A percentile compares a stretch with the other conserved stretches of the same genome.
Conservation (phyloP, 306 rosid genomes). For the Albizia julibrissin region DNA sequence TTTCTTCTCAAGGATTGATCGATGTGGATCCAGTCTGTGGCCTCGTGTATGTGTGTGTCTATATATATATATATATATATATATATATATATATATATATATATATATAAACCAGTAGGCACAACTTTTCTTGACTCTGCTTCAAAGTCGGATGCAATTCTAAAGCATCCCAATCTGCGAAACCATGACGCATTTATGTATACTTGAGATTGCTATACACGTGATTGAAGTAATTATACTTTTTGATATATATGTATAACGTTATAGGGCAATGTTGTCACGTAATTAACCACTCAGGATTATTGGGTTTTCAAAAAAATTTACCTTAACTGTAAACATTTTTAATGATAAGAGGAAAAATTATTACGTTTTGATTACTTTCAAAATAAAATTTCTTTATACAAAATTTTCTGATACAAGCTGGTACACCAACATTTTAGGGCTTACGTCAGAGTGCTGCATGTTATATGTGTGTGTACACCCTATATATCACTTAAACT, state of each 20-base stretch:
- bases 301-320: too few relatives aligned
- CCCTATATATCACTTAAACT: not conserved
- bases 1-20: not conserved
- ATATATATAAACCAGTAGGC: slow-evolving; percentile 4
- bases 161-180: not conserved
- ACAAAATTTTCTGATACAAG: too few relatives aligned
- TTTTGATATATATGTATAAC: too few relatives aligned
- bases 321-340: too few relatives aligned
- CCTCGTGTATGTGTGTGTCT: not conserved
- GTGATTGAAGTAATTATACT: too few relatives aligned
- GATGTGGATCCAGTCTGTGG: not conserved
- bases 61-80: too few relatives aligned
- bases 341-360: too few relatives aligned
- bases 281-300: too few relatives aligned
- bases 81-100: not conserved
- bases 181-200: not conserved
- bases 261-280: too few relatives aligned
- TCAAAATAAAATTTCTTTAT: too few relatives aligned
- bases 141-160: slow-evolving; percentile 41
- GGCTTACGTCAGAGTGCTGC: not conserved
- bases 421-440: not conserved
- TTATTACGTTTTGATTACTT: too few relatives aligned
- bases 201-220: too few relatives aligned
- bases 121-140: slow-evolving; percentile 32
- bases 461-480: not conserved